phyloP scores from a whole-genome alignment of 2,329 filamentous ascomycete genomes.

The Ophiostoma sp. region DNA sequence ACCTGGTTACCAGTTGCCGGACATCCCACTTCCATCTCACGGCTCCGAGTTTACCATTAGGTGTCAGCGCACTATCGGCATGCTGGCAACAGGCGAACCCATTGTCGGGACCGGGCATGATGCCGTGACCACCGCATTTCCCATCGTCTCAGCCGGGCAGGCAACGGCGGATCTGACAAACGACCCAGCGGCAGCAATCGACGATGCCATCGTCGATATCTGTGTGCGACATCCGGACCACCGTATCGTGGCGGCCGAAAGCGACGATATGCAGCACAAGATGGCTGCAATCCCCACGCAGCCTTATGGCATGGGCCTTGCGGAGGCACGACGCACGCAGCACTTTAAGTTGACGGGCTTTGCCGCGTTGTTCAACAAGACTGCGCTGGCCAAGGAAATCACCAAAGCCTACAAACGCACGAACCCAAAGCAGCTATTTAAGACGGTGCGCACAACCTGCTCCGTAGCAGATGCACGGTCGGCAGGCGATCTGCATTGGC shows the following conservation, averaged over 20 bases:
- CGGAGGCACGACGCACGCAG: constrained; percentile 44
- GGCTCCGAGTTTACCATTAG: constrained; percentile 34
- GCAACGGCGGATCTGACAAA: constrained; percentile 61
- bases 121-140: constrained; percentile 58
- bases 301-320: constrained; percentile 57
- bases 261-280: constrained; percentile 44
- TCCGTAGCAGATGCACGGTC: constrained; percentile 54
- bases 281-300: constrained; percentile 60
- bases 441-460: constrained; percentile 61
- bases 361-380: constrained; percentile 44
- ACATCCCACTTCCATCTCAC: constrained; percentile 61
- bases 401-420: constrained; percentile 46
- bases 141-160: constrained; percentile 53
- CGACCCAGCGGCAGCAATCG: constrained; percentile 42
- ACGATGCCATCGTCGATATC: constrained; percentile 60
- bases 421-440: constrained; percentile 49
- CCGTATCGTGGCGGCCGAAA: constrained; percentile 48
- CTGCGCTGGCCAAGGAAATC: constrained; percentile 26
- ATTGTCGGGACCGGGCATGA: constrained; percentile 46
- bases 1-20: constrained; percentile 60
- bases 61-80: constrained; percentile 48
- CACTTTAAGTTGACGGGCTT: constrained; percentile 36
- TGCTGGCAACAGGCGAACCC: constrained; percentile 62
- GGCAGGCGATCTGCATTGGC: constrained; percentile 64
- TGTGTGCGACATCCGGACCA: constrained; percentile 71